Base-by-base conservation (phyloP, 1,284 basidiomycete genomes). In the Ustilago nuda region DNA sequence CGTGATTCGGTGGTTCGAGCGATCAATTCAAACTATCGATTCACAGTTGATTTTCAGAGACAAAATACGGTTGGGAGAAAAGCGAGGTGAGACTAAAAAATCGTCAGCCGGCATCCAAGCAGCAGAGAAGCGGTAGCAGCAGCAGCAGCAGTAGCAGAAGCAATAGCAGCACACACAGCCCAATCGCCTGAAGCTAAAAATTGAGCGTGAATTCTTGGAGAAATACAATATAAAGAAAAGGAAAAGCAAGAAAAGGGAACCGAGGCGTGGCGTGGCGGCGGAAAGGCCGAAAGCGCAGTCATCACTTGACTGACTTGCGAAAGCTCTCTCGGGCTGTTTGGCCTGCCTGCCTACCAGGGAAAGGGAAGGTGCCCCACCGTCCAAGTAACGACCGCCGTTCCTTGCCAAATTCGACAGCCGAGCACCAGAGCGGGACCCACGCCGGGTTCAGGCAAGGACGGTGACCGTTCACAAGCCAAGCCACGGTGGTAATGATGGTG, bases 121-220 rank as follows among this genome's bases (percentile, higher is more conserved):
- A 55, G 50, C 50, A 30, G 50, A 9, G 15, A 5, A 9, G 37
- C 4, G 15, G 11, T 11, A 39, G 37, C 4, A 39, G 15, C 37
- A 27, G 23, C 23, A 23, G 2, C 2, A 23, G 23, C 2, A 27
- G 23, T 3, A 27, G 43, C 43, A 45, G n/a, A n/a, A n/a, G n/a
- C n/a, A n/a, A n/a, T n/a, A n/a, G 23, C 23, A 27, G 43, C 43
- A 45, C 48, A 50, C 23, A 27, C 48, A 50, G 48, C 48, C 48
- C 27, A 48, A 48, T 2, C 45, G 45, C 45, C 23, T 30, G 9
- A 52, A 52, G 32, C 50, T 27, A 32, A 48, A 48, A 48, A 23
- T 48, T 48, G 45, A 50, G 48, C 48, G 48, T 50, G 48, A 50
- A 50, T 50, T 50, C 30, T 17, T 27, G 23, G 23, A 27, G 19